A percentile compares a stretch with the other conserved stretches of the same genome.
phyloP scores from a whole-genome alignment of 129 eudicot species.

The Saussurea involucrata region DNA sequence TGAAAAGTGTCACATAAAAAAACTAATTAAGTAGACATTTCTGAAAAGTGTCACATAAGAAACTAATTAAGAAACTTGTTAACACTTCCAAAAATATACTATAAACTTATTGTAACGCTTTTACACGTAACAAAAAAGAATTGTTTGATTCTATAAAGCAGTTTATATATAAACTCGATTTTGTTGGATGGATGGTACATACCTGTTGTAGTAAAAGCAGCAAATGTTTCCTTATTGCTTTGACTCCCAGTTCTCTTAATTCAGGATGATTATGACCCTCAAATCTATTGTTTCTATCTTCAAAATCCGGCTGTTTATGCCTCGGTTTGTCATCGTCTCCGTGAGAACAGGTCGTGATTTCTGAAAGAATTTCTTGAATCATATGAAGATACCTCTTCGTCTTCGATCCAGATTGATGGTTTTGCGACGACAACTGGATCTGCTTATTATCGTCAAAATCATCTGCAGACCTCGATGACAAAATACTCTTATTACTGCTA shows the following conservation, averaged over 20 bases:
- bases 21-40: not conserved
- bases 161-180: not conserved
- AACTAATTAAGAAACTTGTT: not conserved
- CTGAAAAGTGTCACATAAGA: not conserved
- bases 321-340: not conserved
- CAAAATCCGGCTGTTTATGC: not conserved
- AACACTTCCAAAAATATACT: not conserved
- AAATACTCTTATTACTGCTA: not conserved
- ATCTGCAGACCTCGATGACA: not conserved
- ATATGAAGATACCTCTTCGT: not conserved
- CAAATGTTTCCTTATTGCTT: constrained; percentile 38
- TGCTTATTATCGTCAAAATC: constrained; percentile 4
- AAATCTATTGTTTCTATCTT: constrained; percentile 7
- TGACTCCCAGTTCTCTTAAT: constrained; percentile 13
- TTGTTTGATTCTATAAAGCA: not conserved
- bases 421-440: not conserved
- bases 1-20: too few relatives aligned
- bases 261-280: constrained; percentile 1
- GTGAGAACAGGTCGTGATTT: not conserved
- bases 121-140: not conserved
- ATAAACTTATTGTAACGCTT: not conserved
- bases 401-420: not conserved
- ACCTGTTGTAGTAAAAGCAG: constrained; percentile 32
- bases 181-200: not conserved
- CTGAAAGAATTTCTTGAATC: not conserved